Base-by-base conservation (phyloP, 2,329 filamentous ascomycete genomes). In the Ceratocystis colombiana region DNA sequence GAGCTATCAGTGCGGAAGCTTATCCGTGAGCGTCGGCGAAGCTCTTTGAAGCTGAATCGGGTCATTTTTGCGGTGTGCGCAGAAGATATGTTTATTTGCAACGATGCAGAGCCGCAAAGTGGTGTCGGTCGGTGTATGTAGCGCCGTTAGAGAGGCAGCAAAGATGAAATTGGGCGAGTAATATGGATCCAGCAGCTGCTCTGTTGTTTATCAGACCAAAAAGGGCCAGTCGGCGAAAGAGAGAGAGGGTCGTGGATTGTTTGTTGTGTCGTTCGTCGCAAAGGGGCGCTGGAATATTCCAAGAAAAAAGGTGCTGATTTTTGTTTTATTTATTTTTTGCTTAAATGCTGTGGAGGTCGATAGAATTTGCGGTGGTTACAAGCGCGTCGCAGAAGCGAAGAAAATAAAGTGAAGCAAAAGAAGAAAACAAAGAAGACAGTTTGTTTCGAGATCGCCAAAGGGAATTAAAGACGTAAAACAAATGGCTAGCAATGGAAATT, bases 1-100 rank as follows among this genome's bases (percentile, higher is more conserved):
- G 84, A 84, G 68, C 79, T 80, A 50, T 83, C 82, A 61, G 84
- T 86, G 68, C 82, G 84, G 76, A 91, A 87, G 78, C 86, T 91
- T 68, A 86, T 83, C 74, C 81, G 87, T 66, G 89, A 94, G 71
- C 87, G 86, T 71, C 89, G 84, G 71, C 89, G 88, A 66, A 96
- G 77, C 73, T 88, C 85, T 75, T 85, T 89, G 72, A 83, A 75
- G 70, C 75, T 82, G 69, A 67, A 65, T 20, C 66, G 44, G 22
- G 66, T 28, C 66, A 67, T 67, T 12, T 22, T 57, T 17, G 45
- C 62, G 45, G 17, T 48, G 33, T 28, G 55, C 22, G n/a, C 12
- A 15, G 6, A 33, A 17, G 3, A 25, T 17, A 3, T 17, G 25
- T 33, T 6, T 25, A 53, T 53, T 25, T 20, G 22, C 48, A 53